Evolutionary conservation across 352 stramenopile species (phyloP), one percentile per base, ranked within the genome.

Genomic region (Phytophthora sojae): DNA sequence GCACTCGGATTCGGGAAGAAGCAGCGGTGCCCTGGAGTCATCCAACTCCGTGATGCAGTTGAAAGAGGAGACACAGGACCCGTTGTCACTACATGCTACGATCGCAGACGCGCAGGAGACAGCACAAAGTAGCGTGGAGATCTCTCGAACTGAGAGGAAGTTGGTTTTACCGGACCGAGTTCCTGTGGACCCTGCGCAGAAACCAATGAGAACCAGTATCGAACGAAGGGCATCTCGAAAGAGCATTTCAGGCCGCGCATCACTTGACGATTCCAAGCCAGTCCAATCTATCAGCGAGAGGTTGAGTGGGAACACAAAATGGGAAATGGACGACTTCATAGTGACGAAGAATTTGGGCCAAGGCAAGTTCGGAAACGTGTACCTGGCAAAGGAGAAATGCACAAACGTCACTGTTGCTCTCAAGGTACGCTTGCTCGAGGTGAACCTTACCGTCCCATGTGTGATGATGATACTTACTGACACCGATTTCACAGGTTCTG

Each of bases 321-420:
- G 81, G 81, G 77, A 85, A 57, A 81, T 95, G 72, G 80, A 92
- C 14, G 88, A 96, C 56, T 96, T 95, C 50, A 65, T 76, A 6
- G 85, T 94, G 47, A 92, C 83, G 17, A 92, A 90, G 63, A 94
- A 86, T 32, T 64, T 96, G 12, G 89, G 89, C 9, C 90, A 94
- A 71, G 89, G 89, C 53, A 96, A 96, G 66, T 96, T 95, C 51
- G 89, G 89, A 19, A 94, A 95, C 52, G 87, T 96, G 2, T 96
- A 96, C 59, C 60, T 95, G 25, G 88, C 89, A 7, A 90, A 89
- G 52, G 85, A 94, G 47, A 91, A 89, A 47, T 73, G 70, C 49
- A 85, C 81, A 6, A 86, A 87, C 57, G 67, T 85, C 21, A 91
- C 77, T 49, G 86, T 95, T 14, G 89, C 89, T 29, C 76, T 96